phyloP scores from a whole-genome alignment of 768 basidiomycete species.

The Phlegmacium glaucopus region DNA sequence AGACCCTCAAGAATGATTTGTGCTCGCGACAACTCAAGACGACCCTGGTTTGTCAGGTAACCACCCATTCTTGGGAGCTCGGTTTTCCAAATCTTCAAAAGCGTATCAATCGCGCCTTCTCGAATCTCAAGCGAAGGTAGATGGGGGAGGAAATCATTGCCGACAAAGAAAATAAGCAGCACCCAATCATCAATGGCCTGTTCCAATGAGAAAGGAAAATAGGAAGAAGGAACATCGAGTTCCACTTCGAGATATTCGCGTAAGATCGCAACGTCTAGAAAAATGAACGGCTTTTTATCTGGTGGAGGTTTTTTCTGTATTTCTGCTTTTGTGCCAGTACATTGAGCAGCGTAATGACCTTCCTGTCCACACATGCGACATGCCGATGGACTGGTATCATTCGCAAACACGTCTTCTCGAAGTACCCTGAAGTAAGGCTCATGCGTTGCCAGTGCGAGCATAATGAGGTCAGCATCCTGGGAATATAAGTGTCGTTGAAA shows the following conservation, averaged over 20 bases:
- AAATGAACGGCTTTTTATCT: constrained; percentile 96
- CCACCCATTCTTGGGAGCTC: constrained; percentile 96
- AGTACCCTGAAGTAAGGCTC: constrained; percentile 98
- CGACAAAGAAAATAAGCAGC: constrained; percentile 99
- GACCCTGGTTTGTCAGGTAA: constrained; percentile 92
- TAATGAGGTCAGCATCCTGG: constrained; percentile 98
- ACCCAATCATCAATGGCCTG: constrained; percentile 99
- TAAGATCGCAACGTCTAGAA: constrained; percentile 93
- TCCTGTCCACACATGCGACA: constrained; percentile 94
- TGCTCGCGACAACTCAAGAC: constrained; percentile 78
- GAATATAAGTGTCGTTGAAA: constrained; percentile 10
- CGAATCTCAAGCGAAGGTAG: constrained; percentile 97
- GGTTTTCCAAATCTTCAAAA: constrained; percentile 93
- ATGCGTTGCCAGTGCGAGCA: constrained; percentile 96
- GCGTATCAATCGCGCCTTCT: constrained; percentile 97
- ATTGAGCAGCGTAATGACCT: constrained; percentile 94
- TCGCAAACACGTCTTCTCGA: constrained; percentile 93
- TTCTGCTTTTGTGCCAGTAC: constrained; percentile 76
- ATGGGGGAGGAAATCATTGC: constrained; percentile 99
- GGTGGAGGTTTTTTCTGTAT: constrained; percentile 63
- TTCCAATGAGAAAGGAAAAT: constrained; percentile 91
- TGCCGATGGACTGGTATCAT: constrained; percentile 70
- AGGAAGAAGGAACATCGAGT: constrained; percentile 71
- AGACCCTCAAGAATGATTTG: constrained; percentile 96
- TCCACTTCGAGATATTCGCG: constrained; percentile 98